Conservation (phyloP, 2,329 filamentous ascomycete genomes). For the Aspergillus luchuensis region DNA sequence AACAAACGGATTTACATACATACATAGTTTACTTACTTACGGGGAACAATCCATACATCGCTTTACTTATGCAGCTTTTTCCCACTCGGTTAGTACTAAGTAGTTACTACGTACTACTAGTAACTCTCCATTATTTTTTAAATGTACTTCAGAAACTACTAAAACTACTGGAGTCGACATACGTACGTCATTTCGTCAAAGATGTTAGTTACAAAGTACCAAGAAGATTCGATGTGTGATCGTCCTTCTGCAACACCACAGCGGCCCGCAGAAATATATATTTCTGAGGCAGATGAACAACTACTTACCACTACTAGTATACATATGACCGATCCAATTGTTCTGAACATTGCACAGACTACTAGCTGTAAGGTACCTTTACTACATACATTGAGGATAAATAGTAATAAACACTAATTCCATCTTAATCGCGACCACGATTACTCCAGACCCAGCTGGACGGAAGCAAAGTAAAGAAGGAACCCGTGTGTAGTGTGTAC, state of each 20-base stretch:
- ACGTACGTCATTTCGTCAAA: no score
- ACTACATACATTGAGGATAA: not conserved
- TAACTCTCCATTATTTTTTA: no score
- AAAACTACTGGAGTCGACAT: no score
- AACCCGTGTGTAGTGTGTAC: not conserved
- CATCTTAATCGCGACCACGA: not conserved
- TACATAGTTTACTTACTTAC: constrained; percentile 6
- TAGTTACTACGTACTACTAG: no score
- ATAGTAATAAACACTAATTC: no score
- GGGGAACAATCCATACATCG: not conserved
- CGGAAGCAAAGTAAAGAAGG: constrained; percentile 6
- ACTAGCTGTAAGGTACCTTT: not conserved
- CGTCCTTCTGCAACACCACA: no score
- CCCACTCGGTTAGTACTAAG: no score
- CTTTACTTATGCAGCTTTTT: not conserved
- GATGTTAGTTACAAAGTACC: no score
- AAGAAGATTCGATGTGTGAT: no score
- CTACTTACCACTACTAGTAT: not conserved
- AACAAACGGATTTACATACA: constrained; percentile 15
- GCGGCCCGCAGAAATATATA: no score
- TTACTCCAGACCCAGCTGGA: not conserved
- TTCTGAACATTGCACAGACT: not conserved
- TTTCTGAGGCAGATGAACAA: no score
- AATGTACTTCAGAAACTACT: no score
- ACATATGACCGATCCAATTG: not conserved